Conservation (phyloP, 2,329 filamentous ascomycete genomes). For the Fusarium pseudoanthophilum region DNA sequence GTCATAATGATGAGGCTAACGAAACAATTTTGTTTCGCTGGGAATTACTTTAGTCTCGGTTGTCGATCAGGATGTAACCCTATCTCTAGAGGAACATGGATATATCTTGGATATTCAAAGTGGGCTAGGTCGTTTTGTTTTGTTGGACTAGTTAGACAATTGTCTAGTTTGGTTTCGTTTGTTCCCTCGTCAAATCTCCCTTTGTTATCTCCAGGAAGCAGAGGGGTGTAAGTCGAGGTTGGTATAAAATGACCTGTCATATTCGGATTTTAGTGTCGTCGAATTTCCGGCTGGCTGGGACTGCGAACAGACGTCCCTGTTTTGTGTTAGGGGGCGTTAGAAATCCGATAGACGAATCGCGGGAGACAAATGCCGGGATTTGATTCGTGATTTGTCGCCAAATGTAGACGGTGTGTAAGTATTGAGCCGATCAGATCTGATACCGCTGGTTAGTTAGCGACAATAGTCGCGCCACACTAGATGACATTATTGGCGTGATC, state of each 20-base stretch:
- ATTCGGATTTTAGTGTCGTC: constrained; percentile 24
- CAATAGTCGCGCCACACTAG: constrained; percentile 18
- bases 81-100: constrained; percentile 29
- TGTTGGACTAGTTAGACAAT: not conserved
- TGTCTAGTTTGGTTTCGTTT: constrained; percentile 5
- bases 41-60: constrained; percentile 13
- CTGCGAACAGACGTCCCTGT: constrained; percentile 33
- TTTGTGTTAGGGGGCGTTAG: constrained; percentile 29
- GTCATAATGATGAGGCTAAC: constrained; percentile 8
- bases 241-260: constrained; percentile 36
- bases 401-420: constrained; percentile 29
- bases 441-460: constrained; percentile 21
- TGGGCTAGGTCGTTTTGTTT: constrained; percentile 1
- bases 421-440: constrained; percentile 33
- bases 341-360: constrained; percentile 35
- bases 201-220: constrained; percentile 1
- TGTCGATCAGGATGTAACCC: constrained; percentile 35
- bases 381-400: constrained; percentile 19
- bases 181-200: constrained; percentile 20
- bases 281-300: constrained; percentile 34
- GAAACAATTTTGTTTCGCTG: constrained; percentile 1
- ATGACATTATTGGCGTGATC: constrained; percentile 4
- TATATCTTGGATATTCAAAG: constrained; percentile 13
- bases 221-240: constrained; percentile 24
- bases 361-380: constrained; percentile 32